phyloP scores from a whole-genome alignment of 164 flowering plant genomes.

The Vitis cinerea region DNA sequence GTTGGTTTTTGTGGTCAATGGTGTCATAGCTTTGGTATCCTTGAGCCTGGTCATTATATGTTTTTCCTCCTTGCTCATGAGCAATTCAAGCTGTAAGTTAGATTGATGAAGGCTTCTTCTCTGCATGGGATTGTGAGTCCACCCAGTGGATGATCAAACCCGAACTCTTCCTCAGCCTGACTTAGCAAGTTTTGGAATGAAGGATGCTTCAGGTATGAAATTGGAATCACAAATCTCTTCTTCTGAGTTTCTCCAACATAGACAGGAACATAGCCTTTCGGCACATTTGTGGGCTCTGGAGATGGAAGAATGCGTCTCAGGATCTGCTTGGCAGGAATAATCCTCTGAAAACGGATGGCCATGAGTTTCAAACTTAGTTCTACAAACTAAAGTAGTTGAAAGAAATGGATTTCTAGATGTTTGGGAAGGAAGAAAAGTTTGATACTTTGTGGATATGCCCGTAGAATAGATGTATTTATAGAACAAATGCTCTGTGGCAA shows the following conservation, averaged over 20 bases:
- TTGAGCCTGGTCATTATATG: too few relatives aligned
- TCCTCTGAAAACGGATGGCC: conserved; percentile 20
- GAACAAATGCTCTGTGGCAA: too few relatives aligned
- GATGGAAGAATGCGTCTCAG: neutral
- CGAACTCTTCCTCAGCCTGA: conserved; percentile 24
- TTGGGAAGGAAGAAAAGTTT: too few relatives aligned
- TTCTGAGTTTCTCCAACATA: conserved; percentile 33
- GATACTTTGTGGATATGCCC: too few relatives aligned
- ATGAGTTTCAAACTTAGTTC: neutral
- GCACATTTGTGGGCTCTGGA: conserved; percentile 16
- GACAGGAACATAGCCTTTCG: conserved; percentile 37
- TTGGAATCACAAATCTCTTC: conserved; percentile 22
- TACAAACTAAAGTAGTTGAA: too few relatives aligned
- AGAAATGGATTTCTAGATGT: too few relatives aligned
- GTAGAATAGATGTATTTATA: too few relatives aligned
- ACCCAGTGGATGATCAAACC: conserved; percentile 26
- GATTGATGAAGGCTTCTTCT: too few relatives aligned
- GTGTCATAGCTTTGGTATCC: too few relatives aligned
- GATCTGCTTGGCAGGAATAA: conserved; percentile 15
- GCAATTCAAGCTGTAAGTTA: too few relatives aligned
- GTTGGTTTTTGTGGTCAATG: too few relatives aligned
- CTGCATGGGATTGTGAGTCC: conserved; percentile 11
- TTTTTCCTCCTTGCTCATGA: too few relatives aligned
- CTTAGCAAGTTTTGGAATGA: conserved; percentile 25
- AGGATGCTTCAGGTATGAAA: conserved; percentile 26